These are phyloP conservation scores for Phytophthora kernoviae DNA, from an alignment of 352 stramenopile species.

Conservation along the genomic window DNA sequence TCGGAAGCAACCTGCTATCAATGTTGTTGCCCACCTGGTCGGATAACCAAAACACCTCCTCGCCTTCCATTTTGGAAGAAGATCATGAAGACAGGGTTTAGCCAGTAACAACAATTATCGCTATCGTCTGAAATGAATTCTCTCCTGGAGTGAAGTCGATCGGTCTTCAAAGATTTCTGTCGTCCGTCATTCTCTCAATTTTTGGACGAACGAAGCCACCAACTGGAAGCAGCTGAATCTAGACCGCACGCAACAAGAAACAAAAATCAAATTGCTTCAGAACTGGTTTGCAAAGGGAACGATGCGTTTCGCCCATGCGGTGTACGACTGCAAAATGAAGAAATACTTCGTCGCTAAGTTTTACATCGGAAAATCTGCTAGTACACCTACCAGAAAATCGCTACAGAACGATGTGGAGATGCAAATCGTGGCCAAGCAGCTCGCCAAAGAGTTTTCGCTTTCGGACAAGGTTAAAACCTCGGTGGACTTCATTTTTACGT, in stretches of 20 bases:
- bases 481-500: slow-evolving; percentile 54
- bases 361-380: slow-evolving; percentile 34
- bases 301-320: slow-evolving; percentile 40
- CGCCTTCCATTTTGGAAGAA: slow-evolving; percentile 13
- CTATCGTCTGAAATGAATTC: not conserved
- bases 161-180: slow-evolving; percentile 13
- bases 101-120: not conserved
- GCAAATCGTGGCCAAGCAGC: slow-evolving; percentile 43
- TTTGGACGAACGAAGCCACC: slow-evolving; percentile 20
- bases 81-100: slow-evolving; percentile 6
- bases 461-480: slow-evolving; percentile 22
- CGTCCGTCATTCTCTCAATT: slow-evolving; percentile 42
- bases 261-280: slow-evolving; percentile 33
- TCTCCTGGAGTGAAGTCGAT: slow-evolving; percentile 27
- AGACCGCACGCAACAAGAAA: slow-evolving; percentile 40
- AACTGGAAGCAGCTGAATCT: slow-evolving; percentile 36
- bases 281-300: slow-evolving; percentile 41
- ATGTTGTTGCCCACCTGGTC: slow-evolving; percentile 4
- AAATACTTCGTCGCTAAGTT: slow-evolving; percentile 44
- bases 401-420: slow-evolving; percentile 42
- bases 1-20: not conserved
- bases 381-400: not conserved
- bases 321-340: slow-evolving; percentile 39
- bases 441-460: slow-evolving; percentile 40
- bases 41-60: not conserved